Conservation (phyloP, 495 filamentous ascomycete species). For the Astrocystis sublimbata region DNA sequence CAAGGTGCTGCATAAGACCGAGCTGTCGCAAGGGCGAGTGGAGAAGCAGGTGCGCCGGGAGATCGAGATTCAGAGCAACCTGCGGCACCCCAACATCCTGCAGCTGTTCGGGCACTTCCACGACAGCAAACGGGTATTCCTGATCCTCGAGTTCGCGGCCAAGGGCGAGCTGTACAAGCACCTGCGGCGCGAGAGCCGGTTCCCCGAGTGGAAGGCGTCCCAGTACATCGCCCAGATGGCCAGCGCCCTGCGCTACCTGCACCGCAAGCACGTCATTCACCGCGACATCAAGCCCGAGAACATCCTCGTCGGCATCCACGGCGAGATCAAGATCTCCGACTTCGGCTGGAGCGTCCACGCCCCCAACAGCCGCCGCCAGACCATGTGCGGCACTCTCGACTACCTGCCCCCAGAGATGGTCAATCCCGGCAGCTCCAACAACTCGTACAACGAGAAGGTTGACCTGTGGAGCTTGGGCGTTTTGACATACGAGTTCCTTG, state of each 20-base stretch:
- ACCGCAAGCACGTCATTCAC: conserved; percentile 98
- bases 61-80: conserved; percentile 96
- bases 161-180: conserved; percentile 98
- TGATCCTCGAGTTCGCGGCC: conserved; percentile 94
- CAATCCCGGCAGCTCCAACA: conserved; percentile 72
- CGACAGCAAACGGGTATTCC: conserved; percentile 91
- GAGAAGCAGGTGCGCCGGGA: conserved; percentile 97
- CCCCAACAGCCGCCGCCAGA: conserved; percentile 88
- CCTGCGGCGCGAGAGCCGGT: conserved; percentile 79
- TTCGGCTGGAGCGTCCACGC: conserved; percentile 99
- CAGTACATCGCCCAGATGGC: conserved; percentile 99
- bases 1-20: conserved; percentile 94
- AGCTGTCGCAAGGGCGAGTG: conserved; percentile 82
- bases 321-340: conserved; percentile 97
- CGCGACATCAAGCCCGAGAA: conserved; percentile 99
- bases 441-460: conserved; percentile 91
- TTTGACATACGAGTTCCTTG: conserved; percentile 93
- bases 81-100: conserved; percentile 94
- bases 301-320: conserved; percentile 94
- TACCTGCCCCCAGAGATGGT: conserved; percentile 99
- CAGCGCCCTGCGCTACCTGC: conserved; percentile 83
- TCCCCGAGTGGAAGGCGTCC: conserved; percentile 94
- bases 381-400: conserved; percentile 96
- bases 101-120: conserved; percentile 96
- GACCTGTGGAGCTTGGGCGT: conserved; percentile 96